phyloP scores from a whole-genome alignment of 2,329 filamentous ascomycete species.

The Fusarium lateritium region DNA sequence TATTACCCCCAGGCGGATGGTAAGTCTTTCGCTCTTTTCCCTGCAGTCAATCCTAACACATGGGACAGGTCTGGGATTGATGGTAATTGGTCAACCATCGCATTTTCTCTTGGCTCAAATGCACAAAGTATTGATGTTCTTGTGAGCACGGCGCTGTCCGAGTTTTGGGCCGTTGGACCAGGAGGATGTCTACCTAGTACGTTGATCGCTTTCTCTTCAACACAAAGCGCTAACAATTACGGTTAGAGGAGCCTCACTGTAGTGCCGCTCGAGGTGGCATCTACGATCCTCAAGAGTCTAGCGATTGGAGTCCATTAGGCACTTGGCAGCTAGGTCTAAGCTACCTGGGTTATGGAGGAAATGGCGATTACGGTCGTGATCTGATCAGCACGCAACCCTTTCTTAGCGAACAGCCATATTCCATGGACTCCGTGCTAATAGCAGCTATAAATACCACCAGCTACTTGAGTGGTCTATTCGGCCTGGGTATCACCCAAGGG shows the following conservation, averaged over 20 bases:
- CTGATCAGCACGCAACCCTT: conserved; percentile 60
- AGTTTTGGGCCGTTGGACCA: conserved; percentile 77
- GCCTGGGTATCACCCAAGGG: conserved; percentile 69
- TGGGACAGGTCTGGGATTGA: conserved; percentile 72
- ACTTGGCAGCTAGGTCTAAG: conserved; percentile 72
- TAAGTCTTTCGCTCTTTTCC: conserved; percentile 11
- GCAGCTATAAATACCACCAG: conserved; percentile 69
- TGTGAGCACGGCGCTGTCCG: conserved; percentile 77
- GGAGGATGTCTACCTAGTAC: conserved; percentile 68
- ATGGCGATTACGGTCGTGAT: conserved; percentile 76
- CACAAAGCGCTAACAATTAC: conserved; percentile 38
- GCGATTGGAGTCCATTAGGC: conserved; percentile 71
- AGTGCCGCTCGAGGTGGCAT: conserved; percentile 69
- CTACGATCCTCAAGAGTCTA: conserved; percentile 68
- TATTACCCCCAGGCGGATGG: conserved; percentile 44
- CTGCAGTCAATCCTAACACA: conserved; percentile 22
- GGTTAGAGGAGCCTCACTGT: conserved; percentile 66
- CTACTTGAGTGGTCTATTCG: conserved; percentile 69
- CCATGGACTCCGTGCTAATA: conserved; percentile 63
- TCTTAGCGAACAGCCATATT: conserved; percentile 55
- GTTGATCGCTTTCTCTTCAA: conserved; percentile 40
- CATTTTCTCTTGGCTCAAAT: conserved; percentile 64
- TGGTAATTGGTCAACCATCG: conserved; percentile 80
- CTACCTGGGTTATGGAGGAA: conserved; percentile 70
- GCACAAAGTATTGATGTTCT: conserved; percentile 57